phyloP scores from a whole-genome alignment of 805 yeast genomes.

The Kodamaea laetipori region DNA sequence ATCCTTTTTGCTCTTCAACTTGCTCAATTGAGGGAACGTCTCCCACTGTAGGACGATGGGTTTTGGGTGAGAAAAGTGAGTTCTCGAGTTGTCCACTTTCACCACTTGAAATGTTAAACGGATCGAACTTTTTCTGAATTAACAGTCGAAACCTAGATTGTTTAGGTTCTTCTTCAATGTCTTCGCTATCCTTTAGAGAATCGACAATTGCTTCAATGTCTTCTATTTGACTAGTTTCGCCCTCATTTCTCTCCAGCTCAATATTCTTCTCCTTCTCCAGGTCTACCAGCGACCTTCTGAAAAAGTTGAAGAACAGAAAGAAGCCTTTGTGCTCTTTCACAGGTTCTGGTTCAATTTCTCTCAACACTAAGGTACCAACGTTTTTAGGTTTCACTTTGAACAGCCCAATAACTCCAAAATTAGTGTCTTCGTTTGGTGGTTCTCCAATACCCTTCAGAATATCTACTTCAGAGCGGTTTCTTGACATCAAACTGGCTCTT shows the following conservation, averaged over 20 bases:
- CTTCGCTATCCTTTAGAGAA: not conserved
- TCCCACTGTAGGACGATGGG: constrained; percentile 23
- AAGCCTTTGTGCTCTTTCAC: not conserved
- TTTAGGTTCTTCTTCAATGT: no score
- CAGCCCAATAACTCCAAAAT: constrained; percentile 3
- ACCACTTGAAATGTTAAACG: constrained; percentile 1
- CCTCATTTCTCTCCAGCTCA: constrained; percentile 7
- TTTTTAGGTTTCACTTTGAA: constrained; percentile 16
- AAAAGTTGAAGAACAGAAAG: constrained; percentile 6
- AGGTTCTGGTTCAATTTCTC: not conserved
- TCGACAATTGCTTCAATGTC: not conserved
- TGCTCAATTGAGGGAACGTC: constrained; percentile 27
- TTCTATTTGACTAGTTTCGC: no score
- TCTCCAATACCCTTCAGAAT: not conserved
- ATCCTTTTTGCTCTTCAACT: not conserved
- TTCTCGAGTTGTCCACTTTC: constrained; percentile 21
- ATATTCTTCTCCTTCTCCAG: no score
- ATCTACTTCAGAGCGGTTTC: not conserved
- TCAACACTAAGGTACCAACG: constrained; percentile 14
- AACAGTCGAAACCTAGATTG: constrained; percentile 1
- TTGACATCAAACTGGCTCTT: not conserved
- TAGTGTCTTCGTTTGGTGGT: not conserved
- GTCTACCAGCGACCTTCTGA: constrained; percentile 14
- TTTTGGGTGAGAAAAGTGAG: constrained; percentile 27
- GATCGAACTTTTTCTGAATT: not conserved